Evolutionary conservation across 139 green algal species (phyloP).

Genomic region (Chlamydomonas sphaeroides): DNA sequence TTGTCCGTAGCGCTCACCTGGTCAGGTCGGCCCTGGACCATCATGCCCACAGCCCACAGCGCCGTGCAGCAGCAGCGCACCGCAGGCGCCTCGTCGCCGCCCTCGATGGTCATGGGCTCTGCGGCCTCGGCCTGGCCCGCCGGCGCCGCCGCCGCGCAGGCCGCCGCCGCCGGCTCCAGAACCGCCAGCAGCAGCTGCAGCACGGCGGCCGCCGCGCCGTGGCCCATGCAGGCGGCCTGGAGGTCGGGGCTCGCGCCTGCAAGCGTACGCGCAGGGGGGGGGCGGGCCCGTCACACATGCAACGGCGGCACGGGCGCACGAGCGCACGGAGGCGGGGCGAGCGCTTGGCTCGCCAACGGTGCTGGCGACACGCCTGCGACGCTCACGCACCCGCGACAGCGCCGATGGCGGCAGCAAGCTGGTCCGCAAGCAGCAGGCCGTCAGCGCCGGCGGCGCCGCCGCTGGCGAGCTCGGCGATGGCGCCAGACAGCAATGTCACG

Average conservation of each 20-base stretch:
- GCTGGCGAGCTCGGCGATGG: not conserved
- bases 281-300: too few species aligned
- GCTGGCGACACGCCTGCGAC: slow-evolving; percentile 15
- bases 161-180: not conserved
- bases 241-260: slow-evolving; percentile 1
- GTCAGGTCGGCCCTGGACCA: not conserved
- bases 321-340: too few species aligned
- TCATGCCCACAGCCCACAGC: slow-evolving; percentile 33
- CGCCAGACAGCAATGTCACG: not conserved
- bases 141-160: not conserved
- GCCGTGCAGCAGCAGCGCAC: slow-evolving; percentile 27
- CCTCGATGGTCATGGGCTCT: too few species aligned
- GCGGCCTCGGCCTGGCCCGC: not conserved
- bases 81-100: not conserved
- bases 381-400: not conserved
- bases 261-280: not conserved
- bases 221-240: not conserved
- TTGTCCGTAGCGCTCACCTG: not conserved
- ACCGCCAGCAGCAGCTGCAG: slow-evolving; percentile 26
- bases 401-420: slow-evolving; percentile 12
- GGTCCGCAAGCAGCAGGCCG: slow-evolving; percentile 2
- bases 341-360: too few species aligned
- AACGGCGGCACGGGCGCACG: too few species aligned
- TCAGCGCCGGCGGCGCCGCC: not conserved
- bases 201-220: not conserved